These are phyloP conservation scores for Vaccinium myrtillus DNA, from an alignment of 148 eudicot genomes.

Conservation along the genomic window DNA sequence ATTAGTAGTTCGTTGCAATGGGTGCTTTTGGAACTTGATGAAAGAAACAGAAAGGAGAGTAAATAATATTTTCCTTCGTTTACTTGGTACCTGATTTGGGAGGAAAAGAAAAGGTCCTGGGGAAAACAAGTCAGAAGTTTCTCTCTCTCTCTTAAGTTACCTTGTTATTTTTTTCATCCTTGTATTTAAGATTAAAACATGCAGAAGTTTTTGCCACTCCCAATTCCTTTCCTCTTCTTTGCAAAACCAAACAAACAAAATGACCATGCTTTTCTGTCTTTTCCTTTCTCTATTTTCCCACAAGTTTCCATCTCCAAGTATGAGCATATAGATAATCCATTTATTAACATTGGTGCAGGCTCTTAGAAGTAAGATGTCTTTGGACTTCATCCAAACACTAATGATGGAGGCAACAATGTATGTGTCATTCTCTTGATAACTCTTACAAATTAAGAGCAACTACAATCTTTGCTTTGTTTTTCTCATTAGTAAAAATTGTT, in stretches of 20 bases:
- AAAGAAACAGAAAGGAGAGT: neutral
- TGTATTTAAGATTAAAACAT: neutral
- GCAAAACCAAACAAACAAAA: neutral
- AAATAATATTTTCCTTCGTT: neutral
- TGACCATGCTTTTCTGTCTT: neutral
- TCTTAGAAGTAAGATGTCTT: constrained; percentile 36
- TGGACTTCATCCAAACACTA: constrained; percentile 58
- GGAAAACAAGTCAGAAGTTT: neutral
- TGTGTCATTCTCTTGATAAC: constrained; percentile 28
- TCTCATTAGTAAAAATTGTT: neutral
- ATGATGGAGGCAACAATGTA: constrained; percentile 71
- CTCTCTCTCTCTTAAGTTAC: neutral
- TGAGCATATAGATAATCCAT: neutral
- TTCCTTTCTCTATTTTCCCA: neutral
- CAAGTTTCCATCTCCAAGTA: neutral
- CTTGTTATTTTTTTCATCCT: neutral
- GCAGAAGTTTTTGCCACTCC: neutral
- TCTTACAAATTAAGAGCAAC: neutral
- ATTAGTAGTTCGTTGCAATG: neutral
- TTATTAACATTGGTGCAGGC: constrained; percentile 45
- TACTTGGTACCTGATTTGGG: neutral
- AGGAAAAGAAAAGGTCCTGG: neutral
- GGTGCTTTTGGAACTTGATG: neutral
- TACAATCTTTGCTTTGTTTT: constrained; percentile 14
- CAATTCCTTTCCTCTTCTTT: neutral